These are phyloP conservation scores for Clitopilus passeckerianus DNA, from an alignment of 768 basidiomycete species.

Conservation along the genomic window DNA sequence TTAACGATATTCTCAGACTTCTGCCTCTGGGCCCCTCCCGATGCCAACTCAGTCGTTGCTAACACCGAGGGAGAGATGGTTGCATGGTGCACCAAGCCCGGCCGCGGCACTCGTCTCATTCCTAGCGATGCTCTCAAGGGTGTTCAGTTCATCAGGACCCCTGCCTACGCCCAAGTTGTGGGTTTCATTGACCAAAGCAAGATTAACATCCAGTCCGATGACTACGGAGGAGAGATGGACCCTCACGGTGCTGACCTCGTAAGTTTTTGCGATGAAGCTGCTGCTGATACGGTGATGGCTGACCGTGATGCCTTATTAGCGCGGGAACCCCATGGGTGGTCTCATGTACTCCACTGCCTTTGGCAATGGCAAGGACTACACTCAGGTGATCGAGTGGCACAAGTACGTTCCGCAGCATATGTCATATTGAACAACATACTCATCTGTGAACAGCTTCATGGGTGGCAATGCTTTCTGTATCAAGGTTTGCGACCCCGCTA, in stretches of 20 bases:
- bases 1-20: slow-evolving; percentile 34
- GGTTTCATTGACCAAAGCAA: slow-evolving; percentile 54
- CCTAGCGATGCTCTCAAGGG: slow-evolving; percentile 51
- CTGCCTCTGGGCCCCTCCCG: slow-evolving; percentile 51
- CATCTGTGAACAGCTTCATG: slow-evolving; percentile 50
- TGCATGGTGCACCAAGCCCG: slow-evolving; percentile 64
- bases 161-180: slow-evolving; percentile 48
- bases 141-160: slow-evolving; percentile 50
- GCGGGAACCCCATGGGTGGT: slow-evolving; percentile 80
- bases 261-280: not conserved
- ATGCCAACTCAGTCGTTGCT: slow-evolving; percentile 41
- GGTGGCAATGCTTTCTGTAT: slow-evolving; percentile 62
- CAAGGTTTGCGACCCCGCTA: slow-evolving; percentile 63
- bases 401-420: slow-evolving; percentile 32
- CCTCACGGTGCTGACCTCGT: slow-evolving; percentile 51
- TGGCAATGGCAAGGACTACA: slow-evolving; percentile 28
- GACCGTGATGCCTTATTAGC: slow-evolving; percentile 26
- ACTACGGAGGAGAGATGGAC: slow-evolving; percentile 70
- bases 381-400: slow-evolving; percentile 67
- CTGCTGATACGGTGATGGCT: slow-evolving; percentile 1
- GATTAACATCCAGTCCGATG: slow-evolving; percentile 41
- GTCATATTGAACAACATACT: not conserved
- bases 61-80: slow-evolving; percentile 60
- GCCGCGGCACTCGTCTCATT: slow-evolving; percentile 61
- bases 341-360: slow-evolving; percentile 60